A percentile compares a stretch with the other conserved stretches of the same genome.
These are phyloP conservation scores for Boletus rufocinnamomeus DNA, from an alignment of 768 basidiomycete genomes.

Conservation along the genomic window DNA sequence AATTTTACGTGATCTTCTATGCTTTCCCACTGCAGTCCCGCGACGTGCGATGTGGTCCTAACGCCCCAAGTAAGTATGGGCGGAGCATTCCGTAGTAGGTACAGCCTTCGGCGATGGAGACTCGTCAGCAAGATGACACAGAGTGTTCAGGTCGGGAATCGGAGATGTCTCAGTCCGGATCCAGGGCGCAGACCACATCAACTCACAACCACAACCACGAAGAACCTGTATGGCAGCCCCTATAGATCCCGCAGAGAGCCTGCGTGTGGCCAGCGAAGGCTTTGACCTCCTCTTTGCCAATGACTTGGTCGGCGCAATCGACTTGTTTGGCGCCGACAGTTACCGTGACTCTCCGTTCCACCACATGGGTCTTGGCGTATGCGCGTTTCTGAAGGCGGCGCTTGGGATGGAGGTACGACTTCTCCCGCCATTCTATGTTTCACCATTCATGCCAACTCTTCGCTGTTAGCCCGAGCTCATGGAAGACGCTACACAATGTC, in stretches of 20 bases:
- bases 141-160: slow-evolving; percentile 11
- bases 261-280: slow-evolving; percentile 45
- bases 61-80: too few species aligned
- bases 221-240: not conserved
- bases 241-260: slow-evolving; percentile 31
- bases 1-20: too few species aligned
- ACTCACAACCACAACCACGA: slow-evolving; percentile 4
- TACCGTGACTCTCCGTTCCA: slow-evolving; percentile 64
- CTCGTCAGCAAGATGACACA: not conserved
- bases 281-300: slow-evolving; percentile 74
- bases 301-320: slow-evolving; percentile 56
- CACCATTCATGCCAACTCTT: not conserved
- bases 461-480: slow-evolving; percentile 53
- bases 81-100: too few species aligned
- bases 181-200: not conserved
- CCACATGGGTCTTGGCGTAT: slow-evolving; percentile 68
- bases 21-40: too few species aligned
- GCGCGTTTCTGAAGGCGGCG: slow-evolving; percentile 74
- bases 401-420: slow-evolving; percentile 71
- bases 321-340: slow-evolving; percentile 40
- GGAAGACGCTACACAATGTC: slow-evolving; percentile 58
- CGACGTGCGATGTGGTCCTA: too few species aligned
- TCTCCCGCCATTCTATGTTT: not conserved
- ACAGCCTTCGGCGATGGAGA: too few species aligned
- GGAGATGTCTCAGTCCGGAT: not conserved